Percentiles rank a stretch among this genome's conserved stretches.
Evolutionary conservation across 306 rosid species (phyloP).

Genomic region (Glycine latifolia): DNA sequence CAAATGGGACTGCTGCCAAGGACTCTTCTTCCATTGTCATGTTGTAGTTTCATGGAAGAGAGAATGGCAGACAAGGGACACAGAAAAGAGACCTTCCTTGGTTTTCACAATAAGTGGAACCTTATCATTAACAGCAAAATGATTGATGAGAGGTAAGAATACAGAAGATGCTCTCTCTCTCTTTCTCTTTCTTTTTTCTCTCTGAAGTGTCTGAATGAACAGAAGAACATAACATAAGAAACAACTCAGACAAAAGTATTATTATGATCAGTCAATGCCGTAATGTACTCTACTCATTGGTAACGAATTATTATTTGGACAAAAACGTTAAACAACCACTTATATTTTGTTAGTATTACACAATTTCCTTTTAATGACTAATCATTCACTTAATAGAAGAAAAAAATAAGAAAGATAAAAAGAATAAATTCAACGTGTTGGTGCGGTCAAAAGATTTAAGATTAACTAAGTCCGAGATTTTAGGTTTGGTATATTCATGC

Average conservation of each 20-base stretch:
- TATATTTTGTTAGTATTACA: neutral
- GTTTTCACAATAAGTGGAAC: constrained; percentile 50
- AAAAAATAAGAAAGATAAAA: neutral
- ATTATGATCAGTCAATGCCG: constrained; percentile 40
- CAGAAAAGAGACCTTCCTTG: constrained; percentile 43
- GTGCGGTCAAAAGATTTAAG: too few relatives aligned
- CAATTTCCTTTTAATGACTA: neutral
- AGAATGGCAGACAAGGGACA: constrained; percentile 48
- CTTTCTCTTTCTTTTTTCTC: constrained; percentile 13
- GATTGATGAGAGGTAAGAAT: constrained; percentile 50
- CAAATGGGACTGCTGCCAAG: constrained; percentile 62
- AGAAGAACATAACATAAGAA: constrained; percentile 41
- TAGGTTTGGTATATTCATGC: neutral
- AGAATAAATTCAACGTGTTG: neutral
- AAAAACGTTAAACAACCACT: neutral
- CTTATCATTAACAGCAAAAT: constrained; percentile 54
- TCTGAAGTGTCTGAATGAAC: constrained; percentile 38
- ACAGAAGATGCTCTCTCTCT: constrained; percentile 45
- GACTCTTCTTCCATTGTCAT: constrained; percentile 69
- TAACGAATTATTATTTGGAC: constrained; percentile 14
- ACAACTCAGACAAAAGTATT: constrained; percentile 35
- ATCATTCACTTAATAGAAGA: neutral
- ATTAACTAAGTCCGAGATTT: neutral
- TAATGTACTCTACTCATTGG: constrained; percentile 4
- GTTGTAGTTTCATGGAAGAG: constrained; percentile 55